A percentile compares a stretch with the other conserved stretches of the same genome.
Conservation (phyloP, 2,329 filamentous ascomycete species). For the Lecanicillium sp. region DNA sequence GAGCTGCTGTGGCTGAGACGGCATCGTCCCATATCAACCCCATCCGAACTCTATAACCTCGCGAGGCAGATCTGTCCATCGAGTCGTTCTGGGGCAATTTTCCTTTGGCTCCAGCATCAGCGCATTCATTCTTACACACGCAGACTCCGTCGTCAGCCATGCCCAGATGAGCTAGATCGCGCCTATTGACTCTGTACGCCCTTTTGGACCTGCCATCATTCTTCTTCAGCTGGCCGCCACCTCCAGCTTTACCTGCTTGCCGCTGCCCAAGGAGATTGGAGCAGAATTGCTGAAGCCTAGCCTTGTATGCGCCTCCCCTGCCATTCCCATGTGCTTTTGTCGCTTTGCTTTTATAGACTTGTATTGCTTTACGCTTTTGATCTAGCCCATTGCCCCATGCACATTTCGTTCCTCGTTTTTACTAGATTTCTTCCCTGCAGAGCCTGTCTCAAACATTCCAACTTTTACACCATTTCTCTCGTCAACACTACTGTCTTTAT, state of each 20-base stretch:
- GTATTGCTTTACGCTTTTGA: no score
- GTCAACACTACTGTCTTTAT: background rate
- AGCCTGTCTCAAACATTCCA: conserved; percentile 2
- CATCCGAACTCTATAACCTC: no score
- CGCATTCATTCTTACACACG: no score
- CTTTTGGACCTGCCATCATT: conserved; percentile 14
- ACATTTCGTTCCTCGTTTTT: conserved; percentile 1
- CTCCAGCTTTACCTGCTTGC: conserved; percentile 22
- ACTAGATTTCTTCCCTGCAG: background rate
- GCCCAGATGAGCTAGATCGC: conserved; percentile 11
- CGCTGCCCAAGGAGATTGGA: background rate
- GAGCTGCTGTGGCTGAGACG: no score
- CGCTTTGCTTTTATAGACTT: no score
- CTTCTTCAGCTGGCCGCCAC: conserved; percentile 29
- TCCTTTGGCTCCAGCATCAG: no score
- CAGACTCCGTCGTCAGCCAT: conserved; percentile 6
- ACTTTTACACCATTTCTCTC: background rate
- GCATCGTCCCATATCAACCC: no score
- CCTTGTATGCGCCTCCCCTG: conserved; percentile 22
- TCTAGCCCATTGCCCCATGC: background rate
- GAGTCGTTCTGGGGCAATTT: no score
- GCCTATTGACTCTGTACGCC: conserved; percentile 8
- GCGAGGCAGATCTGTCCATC: no score
- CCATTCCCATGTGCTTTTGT: no score
- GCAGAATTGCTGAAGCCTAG: conserved; percentile 14